These are phyloP conservation scores for Apiospora koreana DNA, from an alignment of 2,329 filamentous ascomycete species.

Conservation along the genomic window DNA sequence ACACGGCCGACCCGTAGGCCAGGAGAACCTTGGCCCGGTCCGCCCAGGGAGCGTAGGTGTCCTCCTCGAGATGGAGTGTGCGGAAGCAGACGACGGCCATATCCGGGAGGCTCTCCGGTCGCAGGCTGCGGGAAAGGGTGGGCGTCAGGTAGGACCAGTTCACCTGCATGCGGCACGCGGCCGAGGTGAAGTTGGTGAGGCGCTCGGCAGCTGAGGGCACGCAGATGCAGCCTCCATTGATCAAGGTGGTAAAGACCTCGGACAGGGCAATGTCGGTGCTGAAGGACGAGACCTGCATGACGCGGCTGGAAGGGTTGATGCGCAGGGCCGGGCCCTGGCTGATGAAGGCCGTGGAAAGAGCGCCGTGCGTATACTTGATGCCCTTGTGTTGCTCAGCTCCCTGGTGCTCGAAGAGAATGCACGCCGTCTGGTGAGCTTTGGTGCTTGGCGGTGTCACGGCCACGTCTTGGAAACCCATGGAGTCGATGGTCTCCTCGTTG, in stretches of 20 bases:
- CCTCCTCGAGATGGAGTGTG: constrained; percentile 50
- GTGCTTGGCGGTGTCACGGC: constrained; percentile 32
- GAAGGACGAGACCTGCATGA: constrained; percentile 59
- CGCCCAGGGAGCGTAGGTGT: constrained; percentile 49
- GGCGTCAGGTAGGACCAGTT: constrained; percentile 51
- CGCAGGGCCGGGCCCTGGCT: constrained; percentile 52
- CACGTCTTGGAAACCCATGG: constrained; percentile 33
- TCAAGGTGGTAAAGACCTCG: constrained; percentile 54
- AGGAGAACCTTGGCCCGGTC: constrained; percentile 47
- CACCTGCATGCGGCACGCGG: constrained; percentile 43
- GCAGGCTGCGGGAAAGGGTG: constrained; percentile 44
- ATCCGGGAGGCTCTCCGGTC: constrained; percentile 27
- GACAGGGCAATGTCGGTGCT: constrained; percentile 55
- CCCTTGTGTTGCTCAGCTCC: constrained; percentile 60
- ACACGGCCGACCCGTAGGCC: constrained; percentile 52
- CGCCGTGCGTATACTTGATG: constrained; percentile 62
- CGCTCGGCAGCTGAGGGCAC: constrained; percentile 45
- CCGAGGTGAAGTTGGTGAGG: constrained; percentile 42
- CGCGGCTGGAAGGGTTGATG: constrained; percentile 52
- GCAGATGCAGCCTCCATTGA: constrained; percentile 53
- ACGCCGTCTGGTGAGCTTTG: constrained; percentile 52
- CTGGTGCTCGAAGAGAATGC: constrained; percentile 61
- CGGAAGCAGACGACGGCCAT: constrained; percentile 38
- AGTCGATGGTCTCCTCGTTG: constrained; percentile 42
- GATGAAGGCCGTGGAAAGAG: constrained; percentile 55